These are phyloP conservation scores for Murraya paniculata DNA, from an alignment of 345 rosid genomes.

Conservation along the genomic window DNA sequence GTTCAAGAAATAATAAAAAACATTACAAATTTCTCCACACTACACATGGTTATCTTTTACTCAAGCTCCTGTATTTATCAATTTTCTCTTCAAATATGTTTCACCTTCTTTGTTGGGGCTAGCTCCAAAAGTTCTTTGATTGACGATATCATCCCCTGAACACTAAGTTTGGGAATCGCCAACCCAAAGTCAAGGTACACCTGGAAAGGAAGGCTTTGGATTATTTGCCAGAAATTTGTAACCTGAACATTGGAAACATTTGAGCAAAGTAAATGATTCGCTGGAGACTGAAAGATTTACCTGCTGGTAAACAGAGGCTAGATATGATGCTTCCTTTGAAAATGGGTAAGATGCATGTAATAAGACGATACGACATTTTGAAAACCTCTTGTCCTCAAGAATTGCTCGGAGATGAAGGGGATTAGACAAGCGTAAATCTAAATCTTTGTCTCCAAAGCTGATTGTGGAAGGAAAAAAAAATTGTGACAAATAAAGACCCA, in stretches of 20 bases:
- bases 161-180: conserved; percentile 88
- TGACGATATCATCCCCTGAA: conserved; percentile 82
- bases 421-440: conserved; percentile 83
- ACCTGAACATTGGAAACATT: background rate
- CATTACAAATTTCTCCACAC: too few relatives aligned
- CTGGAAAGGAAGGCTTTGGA: conserved; percentile 35
- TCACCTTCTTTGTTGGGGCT: conserved; percentile 83
- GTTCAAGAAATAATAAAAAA: too few relatives aligned
- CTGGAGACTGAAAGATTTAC: conserved; percentile 27
- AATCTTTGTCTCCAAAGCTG: conserved; percentile 92
- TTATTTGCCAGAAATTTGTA: conserved; percentile 9
- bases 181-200: conserved; percentile 96
- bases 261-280: background rate
- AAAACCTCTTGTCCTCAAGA: conserved; percentile 80
- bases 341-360: conserved; percentile 96
- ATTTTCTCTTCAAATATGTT: background rate
- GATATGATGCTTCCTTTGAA: conserved; percentile 87
- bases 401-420: conserved; percentile 79
- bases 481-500: background rate
- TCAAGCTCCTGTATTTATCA: background rate
- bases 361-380: conserved; percentile 65
- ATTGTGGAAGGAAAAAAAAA: conserved; percentile 10
- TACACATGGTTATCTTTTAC: conserved; percentile 9
- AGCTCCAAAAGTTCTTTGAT: conserved; percentile 87
- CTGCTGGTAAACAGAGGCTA: conserved; percentile 86